phyloP scores from a whole-genome alignment of 495 filamentous ascomycete genomes.

The Chaetomium fimeti region DNA sequence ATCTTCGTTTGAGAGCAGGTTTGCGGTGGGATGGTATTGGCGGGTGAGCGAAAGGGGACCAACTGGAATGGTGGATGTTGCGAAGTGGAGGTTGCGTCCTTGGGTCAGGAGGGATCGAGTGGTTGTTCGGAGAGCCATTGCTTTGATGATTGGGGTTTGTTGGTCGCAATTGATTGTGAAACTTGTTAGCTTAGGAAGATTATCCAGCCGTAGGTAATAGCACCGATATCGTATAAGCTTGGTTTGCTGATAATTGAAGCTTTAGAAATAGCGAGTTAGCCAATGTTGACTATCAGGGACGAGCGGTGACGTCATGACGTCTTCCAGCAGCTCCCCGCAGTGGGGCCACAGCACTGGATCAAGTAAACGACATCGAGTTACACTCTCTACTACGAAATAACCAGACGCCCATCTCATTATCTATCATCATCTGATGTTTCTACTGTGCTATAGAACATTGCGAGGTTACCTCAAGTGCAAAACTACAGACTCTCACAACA shows the following conservation, averaged over 20 bases:
- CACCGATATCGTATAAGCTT: background rate
- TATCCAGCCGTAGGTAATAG: background rate
- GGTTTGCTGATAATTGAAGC: background rate
- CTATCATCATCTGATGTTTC: too few species aligned
- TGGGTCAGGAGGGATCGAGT: background rate
- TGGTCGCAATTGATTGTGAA: background rate
- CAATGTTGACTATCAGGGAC: background rate
- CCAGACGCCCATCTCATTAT: too few species aligned
- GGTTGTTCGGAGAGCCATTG: slow-evolving; percentile 17
- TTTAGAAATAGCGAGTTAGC: background rate
- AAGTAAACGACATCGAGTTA: background rate
- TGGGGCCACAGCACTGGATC: background rate
- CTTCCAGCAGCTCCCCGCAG: background rate
- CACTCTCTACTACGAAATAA: background rate
- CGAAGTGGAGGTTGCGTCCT: background rate
- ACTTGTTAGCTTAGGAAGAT: background rate
- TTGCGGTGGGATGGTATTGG: slow-evolving; percentile 29
- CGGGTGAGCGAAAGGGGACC: background rate
- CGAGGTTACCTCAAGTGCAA: too few species aligned
- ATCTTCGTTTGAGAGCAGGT: slow-evolving; percentile 37
- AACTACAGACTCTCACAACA: too few species aligned
- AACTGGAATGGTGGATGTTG: background rate
- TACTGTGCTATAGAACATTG: too few species aligned
- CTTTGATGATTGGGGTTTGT: background rate
- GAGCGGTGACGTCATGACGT: slow-evolving; percentile 24